A percentile compares a stretch with the other conserved stretches of the same genome.
phyloP scores from a whole-genome alignment of 2,329 filamentous ascomycete genomes.

The Incumbomyces lentus region DNA sequence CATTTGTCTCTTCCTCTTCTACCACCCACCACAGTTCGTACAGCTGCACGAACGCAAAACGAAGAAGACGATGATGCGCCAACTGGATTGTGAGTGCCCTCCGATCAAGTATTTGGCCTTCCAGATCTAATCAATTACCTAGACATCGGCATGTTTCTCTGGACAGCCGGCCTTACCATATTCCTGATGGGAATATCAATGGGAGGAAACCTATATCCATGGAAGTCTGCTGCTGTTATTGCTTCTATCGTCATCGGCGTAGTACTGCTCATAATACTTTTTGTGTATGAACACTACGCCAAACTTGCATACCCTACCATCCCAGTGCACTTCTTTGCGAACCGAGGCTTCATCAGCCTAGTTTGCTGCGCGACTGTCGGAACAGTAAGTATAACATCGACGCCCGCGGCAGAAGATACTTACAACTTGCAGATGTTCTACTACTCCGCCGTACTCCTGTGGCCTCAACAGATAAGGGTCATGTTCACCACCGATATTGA shows the following conservation, averaged over 20 bases:
- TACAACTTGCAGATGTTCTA: constrained; percentile 29
- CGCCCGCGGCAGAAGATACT: constrained; percentile 27
- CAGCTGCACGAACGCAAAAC: constrained; percentile 30
- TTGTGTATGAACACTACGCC: constrained; percentile 24
- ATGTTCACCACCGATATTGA: constrained; percentile 27
- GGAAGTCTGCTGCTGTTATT: constrained; percentile 30
- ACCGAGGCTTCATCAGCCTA: constrained; percentile 26
- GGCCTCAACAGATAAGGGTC: constrained; percentile 33
- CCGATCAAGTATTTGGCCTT: no score
- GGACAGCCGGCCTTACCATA: constrained; percentile 29
- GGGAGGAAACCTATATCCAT: constrained; percentile 33
- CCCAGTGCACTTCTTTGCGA: constrained; percentile 2
- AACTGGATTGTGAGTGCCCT: no score
- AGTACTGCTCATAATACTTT: constrained; percentile 26
- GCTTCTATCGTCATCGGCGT: constrained; percentile 29
- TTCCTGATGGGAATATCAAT: constrained; percentile 35
- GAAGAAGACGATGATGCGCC: constrained; percentile 6
- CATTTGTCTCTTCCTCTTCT: constrained; percentile 35
- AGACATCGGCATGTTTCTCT: constrained; percentile 37
- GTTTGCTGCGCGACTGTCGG: constrained; percentile 32
- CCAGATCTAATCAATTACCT: constrained; percentile 33
- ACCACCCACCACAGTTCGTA: constrained; percentile 38
- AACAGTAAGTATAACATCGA: constrained; percentile 30
- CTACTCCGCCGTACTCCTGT: constrained; percentile 36
- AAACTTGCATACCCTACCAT: constrained; percentile 6